phyloP scores from a whole-genome alignment of 1,139 yeast genomes.

The Martiniozyma asiatica region DNA sequence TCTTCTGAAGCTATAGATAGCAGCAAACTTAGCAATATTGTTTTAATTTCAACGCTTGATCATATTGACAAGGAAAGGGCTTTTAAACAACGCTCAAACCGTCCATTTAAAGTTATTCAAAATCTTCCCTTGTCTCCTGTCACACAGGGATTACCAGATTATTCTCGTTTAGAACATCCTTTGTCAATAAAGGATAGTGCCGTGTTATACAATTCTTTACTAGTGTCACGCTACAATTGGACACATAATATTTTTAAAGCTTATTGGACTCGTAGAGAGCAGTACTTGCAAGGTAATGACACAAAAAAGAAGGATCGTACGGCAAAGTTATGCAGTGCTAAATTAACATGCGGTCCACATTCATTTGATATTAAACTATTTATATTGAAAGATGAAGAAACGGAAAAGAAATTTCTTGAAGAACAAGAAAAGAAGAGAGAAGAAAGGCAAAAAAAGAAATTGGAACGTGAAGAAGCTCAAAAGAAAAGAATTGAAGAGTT shows the following conservation, averaged over 20 bases:
- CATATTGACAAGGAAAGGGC: conserved; percentile 38
- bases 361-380: conserved; percentile 63
- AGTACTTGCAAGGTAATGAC: conserved; percentile 28
- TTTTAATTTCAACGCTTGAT: conserved; percentile 31
- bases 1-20: no score
- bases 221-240: conserved; percentile 68
- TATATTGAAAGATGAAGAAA: conserved; percentile 65
- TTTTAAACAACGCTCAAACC: conserved; percentile 28
- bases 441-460: conserved; percentile 15
- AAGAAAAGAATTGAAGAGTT: conserved; percentile 7
- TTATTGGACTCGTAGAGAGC: conserved; percentile 68
- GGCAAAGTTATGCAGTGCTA: conserved; percentile 78
- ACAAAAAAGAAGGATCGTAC: conserved; percentile 51
- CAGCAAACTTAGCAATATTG: no score
- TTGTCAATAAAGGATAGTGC: conserved; percentile 64
- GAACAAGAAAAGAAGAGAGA: conserved; percentile 26
- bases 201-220: conserved; percentile 56
- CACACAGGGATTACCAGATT: conserved; percentile 37
- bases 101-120: conserved; percentile 59
- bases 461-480: conserved; percentile 11
- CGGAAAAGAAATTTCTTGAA: conserved; percentile 26
- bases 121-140: conserved; percentile 61
- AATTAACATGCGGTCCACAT: conserved; percentile 73
- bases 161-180: conserved; percentile 49
- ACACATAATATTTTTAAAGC: conserved; percentile 52